Evolutionary conservation across 768 basidiomycete species (phyloP).

Genomic region (Trametes sanguinea): DNA sequence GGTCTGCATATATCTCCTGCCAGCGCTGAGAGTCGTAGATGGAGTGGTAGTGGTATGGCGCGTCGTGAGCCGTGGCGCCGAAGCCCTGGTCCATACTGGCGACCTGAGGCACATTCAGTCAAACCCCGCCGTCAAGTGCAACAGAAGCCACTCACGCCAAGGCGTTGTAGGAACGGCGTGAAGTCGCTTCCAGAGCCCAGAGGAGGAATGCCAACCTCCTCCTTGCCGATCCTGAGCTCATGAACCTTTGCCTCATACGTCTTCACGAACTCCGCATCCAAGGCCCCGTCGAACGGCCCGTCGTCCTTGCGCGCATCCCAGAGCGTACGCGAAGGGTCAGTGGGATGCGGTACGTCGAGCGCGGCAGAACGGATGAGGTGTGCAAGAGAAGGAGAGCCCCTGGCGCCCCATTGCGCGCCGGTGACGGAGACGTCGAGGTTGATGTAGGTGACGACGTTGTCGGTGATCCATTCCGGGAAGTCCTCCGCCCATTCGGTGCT

Average conservation of each 20-base stretch:
- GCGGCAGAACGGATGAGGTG: conserved; percentile 72
- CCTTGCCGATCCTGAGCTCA: conserved; percentile 20
- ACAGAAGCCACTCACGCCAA: conserved; percentile 51
- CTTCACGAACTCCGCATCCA: conserved; percentile 45
- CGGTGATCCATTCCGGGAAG: conserved; percentile 76
- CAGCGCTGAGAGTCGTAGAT: conserved; percentile 60
- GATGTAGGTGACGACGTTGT: conserved; percentile 83
- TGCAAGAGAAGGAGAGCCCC: conserved; percentile 80
- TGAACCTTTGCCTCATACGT: conserved; percentile 41
- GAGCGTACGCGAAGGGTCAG: conserved; percentile 58
- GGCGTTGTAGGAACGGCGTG: conserved; percentile 85
- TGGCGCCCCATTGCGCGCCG: conserved; percentile 42
- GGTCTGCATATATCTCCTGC: conserved; percentile 64
- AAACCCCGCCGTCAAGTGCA: too few relatives aligned
- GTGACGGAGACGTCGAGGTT: conserved; percentile 52
- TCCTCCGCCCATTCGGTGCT: conserved; percentile 96
- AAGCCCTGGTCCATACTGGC: conserved; percentile 43
- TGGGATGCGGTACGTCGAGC: conserved; percentile 73
- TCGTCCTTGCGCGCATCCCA: conserved; percentile 76
- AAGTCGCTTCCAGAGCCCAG: conserved; percentile 89
- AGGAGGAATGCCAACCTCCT: conserved; percentile 46
- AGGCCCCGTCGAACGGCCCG: conserved; percentile 47
- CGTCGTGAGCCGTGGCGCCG: conserved; percentile 38
- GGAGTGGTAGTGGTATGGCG: conserved; percentile 63
- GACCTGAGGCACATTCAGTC: conserved; percentile 27